Base-by-base conservation (phyloP, 345 rosid genomes). In the Gossypium sturtianum region DNA sequence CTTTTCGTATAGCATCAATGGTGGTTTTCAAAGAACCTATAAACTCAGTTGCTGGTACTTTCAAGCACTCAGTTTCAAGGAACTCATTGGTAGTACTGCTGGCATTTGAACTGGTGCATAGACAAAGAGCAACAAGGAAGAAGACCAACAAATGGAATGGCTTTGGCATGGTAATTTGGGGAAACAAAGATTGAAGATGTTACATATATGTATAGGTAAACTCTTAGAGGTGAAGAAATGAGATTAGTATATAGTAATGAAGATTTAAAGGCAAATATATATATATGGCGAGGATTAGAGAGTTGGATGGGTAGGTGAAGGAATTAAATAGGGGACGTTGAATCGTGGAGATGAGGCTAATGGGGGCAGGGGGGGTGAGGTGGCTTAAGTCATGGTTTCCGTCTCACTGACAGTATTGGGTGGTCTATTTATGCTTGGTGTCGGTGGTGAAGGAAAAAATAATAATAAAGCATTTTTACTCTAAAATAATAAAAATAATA, bases 1-100 rank as follows among this genome's bases (percentile, higher is more conserved):
- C 88, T 57, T 79, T 76, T 44, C 17, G 61, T 23, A 90, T 75
- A 7, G 79, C 86, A 7, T 62, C 82, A 23, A 88, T 59, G 51
- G 85, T 73, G 34, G 62, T 73, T 72, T 41, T 58, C 78, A 88
- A 64, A 13, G 93, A 87, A 54, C 79, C 81, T 4, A 80, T 34
- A 67, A 90, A 90, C 43, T 83, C 81, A 3, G 79, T 51, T 2
- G 80, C 34, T 0, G 90, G 83, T 4, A 88, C 91, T 23, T 72
- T 82, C 61, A 90, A 77, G 71, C 82, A 84, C 45, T 81, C 82
- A 0, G 45, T 20, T 25, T 64, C 79, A 11, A 56, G 47, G 47
- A 71, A 34, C 1, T 60, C 82, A 2, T 53, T 9, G 20, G 38
- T 57, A 12, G 9, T 17, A 12, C 15, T 17, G 72, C 23, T 17